Conservation (phyloP, 306 rosid species). For the Prunus campanulata region DNA sequence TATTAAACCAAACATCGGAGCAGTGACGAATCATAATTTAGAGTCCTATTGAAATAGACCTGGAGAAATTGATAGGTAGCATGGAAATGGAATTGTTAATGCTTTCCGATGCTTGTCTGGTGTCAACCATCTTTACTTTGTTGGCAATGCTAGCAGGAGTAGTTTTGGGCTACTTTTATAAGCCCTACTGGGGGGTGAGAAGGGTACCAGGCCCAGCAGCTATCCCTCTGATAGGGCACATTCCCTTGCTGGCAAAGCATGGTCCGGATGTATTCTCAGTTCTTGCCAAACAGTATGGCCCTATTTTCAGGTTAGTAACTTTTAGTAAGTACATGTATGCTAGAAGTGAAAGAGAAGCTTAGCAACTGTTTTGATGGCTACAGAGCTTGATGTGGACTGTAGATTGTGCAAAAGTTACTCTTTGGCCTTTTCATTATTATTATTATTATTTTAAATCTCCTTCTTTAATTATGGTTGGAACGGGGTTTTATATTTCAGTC, state of each 20-base stretch:
- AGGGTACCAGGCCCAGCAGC: constrained; percentile 87
- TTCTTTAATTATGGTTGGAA: neutral
- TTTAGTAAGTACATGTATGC: neutral
- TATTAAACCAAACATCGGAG: too few species aligned
- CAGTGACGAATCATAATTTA: too few species aligned
- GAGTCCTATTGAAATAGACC: too few species aligned
- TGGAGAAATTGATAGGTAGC: neutral
- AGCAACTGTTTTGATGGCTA: too few species aligned
- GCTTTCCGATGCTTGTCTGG: constrained; percentile 9
- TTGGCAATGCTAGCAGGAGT: constrained; percentile 43
- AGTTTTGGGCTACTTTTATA: constrained; percentile 47
- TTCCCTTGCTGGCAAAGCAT: constrained; percentile 76
- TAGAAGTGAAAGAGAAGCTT: neutral
- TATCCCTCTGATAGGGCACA: constrained; percentile 81
- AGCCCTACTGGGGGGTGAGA: constrained; percentile 82
- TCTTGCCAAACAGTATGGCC: constrained; percentile 85
- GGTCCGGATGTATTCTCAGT: constrained; percentile 92
- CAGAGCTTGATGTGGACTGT: too few species aligned
- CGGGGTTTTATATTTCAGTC: too few species aligned
- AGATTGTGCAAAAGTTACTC: too few species aligned
- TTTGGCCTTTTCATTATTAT: neutral
- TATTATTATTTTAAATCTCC: too few species aligned
- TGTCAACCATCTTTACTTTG: constrained; percentile 38
- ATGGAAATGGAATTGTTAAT: constrained; percentile 25
- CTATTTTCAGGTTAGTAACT: constrained; percentile 73